phyloP scores from a whole-genome alignment of 192 early-diverging fungal species.

The Coemansia erecta region DNA sequence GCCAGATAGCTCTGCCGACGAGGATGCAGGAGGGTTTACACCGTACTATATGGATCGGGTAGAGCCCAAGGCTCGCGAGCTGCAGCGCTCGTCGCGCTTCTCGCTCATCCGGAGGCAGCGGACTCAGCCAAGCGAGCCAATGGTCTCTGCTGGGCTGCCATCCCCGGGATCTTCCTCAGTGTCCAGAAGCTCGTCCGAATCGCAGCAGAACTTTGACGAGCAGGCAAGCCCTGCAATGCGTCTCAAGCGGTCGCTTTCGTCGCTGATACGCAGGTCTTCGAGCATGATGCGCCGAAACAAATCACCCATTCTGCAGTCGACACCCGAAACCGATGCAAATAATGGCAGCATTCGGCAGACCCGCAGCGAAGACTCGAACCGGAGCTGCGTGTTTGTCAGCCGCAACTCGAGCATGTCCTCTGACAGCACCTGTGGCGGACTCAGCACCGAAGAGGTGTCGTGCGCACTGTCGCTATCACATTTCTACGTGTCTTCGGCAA shows the following conservation, averaged over 20 bases:
- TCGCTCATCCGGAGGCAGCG: constrained; percentile 5
- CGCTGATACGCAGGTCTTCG: constrained; percentile 38
- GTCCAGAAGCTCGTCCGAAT: constrained; percentile 26
- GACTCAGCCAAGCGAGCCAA: background rate
- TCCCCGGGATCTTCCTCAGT: constrained; percentile 17
- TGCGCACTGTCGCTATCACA: constrained; percentile 28
- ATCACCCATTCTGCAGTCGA: constrained; percentile 4
- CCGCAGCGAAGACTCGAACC: constrained; percentile 10
- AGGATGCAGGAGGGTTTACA: constrained; percentile 21
- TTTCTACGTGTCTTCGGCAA: constrained; percentile 20
- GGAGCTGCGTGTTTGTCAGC: constrained; percentile 1
- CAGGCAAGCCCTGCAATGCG: constrained; percentile 13
- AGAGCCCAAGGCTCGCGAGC: constrained; percentile 34
- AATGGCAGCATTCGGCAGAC: background rate
- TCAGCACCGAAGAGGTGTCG: constrained; percentile 7
- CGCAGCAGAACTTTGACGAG: constrained; percentile 1
- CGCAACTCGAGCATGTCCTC: constrained; percentile 3
- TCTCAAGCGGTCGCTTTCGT: constrained; percentile 45
- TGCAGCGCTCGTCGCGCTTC: constrained; percentile 21
- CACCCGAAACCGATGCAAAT: background rate
- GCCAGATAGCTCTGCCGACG: constrained; percentile 3
- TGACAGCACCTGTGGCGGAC: background rate
- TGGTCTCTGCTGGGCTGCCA: constrained; percentile 12
- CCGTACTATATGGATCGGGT: constrained; percentile 41
- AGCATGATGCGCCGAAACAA: constrained; percentile 33